phyloP scores from a whole-genome alignment of 2,329 filamentous ascomycete genomes.

The Teratosphaeria viscida region DNA sequence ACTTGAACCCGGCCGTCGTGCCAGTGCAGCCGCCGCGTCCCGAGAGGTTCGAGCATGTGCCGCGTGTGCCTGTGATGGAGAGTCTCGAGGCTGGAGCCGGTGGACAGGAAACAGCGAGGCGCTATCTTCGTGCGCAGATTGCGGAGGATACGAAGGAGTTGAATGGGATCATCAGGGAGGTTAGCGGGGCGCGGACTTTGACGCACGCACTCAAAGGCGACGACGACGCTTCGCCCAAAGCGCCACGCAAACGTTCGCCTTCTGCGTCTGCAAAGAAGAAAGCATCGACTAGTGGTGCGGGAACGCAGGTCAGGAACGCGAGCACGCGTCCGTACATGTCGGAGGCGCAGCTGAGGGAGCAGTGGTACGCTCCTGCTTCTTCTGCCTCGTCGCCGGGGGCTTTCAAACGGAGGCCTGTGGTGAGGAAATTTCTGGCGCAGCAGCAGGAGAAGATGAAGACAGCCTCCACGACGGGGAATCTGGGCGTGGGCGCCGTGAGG shows the following conservation, averaged over 20 bases:
- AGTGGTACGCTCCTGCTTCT: background rate
- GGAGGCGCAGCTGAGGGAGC: background rate
- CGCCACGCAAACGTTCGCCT: background rate
- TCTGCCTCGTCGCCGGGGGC: background rate
- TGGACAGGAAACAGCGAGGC: conserved; percentile 8
- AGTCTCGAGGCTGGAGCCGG: conserved; percentile 31
- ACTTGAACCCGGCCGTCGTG: conserved; percentile 54
- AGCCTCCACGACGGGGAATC: background rate
- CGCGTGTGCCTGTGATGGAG: conserved; percentile 71
- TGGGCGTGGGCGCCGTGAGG: background rate
- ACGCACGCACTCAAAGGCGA: background rate
- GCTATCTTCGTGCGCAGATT: conserved; percentile 78
- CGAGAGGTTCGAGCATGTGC: conserved; percentile 55
- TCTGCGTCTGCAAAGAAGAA: background rate
- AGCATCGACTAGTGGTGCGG: background rate
- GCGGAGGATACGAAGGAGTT: conserved; percentile 25
- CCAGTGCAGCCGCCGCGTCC: conserved; percentile 50
- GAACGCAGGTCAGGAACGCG: background rate
- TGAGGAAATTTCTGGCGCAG: background rate
- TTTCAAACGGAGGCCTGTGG: background rate
- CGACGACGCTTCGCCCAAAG: background rate
- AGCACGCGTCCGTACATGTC: background rate
- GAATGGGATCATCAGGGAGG: background rate
- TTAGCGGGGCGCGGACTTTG: background rate
- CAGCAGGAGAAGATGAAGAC: background rate